Percentiles rank a stretch among this genome's conserved stretches.
phyloP scores from a whole-genome alignment of 805 yeast genomes.

The Wickerhamomyces tratensis region DNA sequence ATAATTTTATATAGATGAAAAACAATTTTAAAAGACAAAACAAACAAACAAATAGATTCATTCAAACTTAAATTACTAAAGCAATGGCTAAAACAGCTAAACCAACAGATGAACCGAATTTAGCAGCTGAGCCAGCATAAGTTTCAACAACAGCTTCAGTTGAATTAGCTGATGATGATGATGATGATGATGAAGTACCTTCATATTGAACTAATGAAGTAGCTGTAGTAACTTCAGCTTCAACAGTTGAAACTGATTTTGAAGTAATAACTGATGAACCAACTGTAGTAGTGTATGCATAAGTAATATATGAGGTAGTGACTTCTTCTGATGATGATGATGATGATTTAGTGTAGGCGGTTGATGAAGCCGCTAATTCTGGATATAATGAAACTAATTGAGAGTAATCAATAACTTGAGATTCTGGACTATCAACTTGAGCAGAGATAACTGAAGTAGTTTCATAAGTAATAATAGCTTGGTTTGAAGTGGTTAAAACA shows the following conservation, averaged over 20 bases:
- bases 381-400: background rate
- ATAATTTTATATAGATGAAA: no score
- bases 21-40: no score
- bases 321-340: background rate
- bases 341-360: background rate
- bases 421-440: background rate
- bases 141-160: no score
- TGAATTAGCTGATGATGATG: background rate
- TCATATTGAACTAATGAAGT: background rate
- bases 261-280: background rate
- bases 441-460: background rate
- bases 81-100: no score
- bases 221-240: background rate
- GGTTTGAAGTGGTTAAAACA: background rate
- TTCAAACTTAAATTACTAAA: no score
- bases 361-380: background rate
- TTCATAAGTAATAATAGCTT: background rate
- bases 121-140: no score
- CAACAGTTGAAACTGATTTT: slow-evolving; percentile 1
- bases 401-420: background rate
- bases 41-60: no score
- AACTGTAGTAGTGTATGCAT: slow-evolving; percentile 1
- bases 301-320: background rate
- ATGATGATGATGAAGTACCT: background rate
- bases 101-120: no score